Conservation (phyloP, 495 filamentous ascomycete genomes). For the Pyronema domesticum region DNA sequence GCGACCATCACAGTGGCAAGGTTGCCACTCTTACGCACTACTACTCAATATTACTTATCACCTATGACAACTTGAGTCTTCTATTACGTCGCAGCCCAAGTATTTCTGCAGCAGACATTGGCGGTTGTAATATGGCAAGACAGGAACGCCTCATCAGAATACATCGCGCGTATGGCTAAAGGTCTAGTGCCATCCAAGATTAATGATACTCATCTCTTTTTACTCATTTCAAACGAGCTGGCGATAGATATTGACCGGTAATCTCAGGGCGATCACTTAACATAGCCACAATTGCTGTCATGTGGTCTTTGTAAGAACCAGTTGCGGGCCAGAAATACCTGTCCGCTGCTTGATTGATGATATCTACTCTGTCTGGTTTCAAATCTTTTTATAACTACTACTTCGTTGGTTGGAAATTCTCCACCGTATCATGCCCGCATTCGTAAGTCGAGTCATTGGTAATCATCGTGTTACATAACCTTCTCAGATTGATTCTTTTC, state of each 20-base stretch:
- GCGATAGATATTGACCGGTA: background rate
- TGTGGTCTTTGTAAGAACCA: background rate
- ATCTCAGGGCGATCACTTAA: background rate
- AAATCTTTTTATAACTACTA: background rate
- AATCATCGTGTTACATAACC: background rate
- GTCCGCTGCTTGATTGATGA: background rate
- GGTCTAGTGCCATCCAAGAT: background rate
- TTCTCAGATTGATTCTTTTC: background rate
- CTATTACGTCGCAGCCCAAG: too few relatives aligned
- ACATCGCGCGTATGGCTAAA: background rate
- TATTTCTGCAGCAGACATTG: too few relatives aligned
- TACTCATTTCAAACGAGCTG: background rate
- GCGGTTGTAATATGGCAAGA: too few relatives aligned
- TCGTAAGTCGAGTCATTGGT: background rate
- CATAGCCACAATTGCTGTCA: background rate
- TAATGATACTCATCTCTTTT: background rate
- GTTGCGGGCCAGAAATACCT: background rate
- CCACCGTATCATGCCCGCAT: background rate
- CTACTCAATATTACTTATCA: too few relatives aligned
- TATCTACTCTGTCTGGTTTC: background rate
- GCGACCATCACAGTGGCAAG: background rate
- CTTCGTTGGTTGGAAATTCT: background rate
- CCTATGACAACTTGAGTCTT: too few relatives aligned
- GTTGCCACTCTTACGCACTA: background rate
- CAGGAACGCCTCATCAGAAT: too few relatives aligned